Evolutionary conservation across 257 asterid genomes (phyloP).

Genomic region (Nicotiana paniculata): DNA sequence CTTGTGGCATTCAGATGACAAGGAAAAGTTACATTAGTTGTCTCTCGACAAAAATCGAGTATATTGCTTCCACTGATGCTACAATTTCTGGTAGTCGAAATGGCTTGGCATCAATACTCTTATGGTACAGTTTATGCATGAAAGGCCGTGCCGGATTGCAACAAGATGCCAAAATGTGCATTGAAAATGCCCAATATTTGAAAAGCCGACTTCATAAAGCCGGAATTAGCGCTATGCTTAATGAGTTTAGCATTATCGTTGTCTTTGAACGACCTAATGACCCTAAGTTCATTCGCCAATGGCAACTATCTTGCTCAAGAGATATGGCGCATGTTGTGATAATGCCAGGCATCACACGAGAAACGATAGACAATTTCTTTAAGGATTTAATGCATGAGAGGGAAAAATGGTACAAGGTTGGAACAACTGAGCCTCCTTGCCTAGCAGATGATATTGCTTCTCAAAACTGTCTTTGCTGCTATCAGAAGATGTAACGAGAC

Average conservation of each 20-base stretch:
- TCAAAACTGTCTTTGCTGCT: too few relatives aligned
- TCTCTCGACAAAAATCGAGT: conserved; percentile 1
- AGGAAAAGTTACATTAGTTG: too few relatives aligned
- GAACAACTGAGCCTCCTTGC: neutral
- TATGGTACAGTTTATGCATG: neutral
- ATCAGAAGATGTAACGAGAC: too few relatives aligned
- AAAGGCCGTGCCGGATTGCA: conserved; percentile 8
- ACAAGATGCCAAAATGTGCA: conserved; percentile 2
- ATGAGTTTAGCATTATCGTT: conserved; percentile 11
- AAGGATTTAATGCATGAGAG: neutral
- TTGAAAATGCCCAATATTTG: conserved; percentile 9
- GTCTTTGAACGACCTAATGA: conserved; percentile 12
- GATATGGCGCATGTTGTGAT: conserved; percentile 13
- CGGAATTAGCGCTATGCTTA: conserved; percentile 13
- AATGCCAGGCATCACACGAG: neutral
- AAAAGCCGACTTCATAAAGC: conserved; percentile 3
- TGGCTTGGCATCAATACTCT: neutral
- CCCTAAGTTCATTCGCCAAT: neutral
- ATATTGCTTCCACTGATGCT: conserved; percentile 1
- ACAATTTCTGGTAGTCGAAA: neutral
- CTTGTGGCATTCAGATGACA: too few relatives aligned
- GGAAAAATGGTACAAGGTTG: neutral
- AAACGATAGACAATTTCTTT: too few relatives aligned
- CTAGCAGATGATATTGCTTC: too few relatives aligned
- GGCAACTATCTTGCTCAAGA: conserved; percentile 13